Evolutionary conservation across 768 basidiomycete genomes (phyloP).

Genomic region (Rhodotorula babjevae): DNA sequence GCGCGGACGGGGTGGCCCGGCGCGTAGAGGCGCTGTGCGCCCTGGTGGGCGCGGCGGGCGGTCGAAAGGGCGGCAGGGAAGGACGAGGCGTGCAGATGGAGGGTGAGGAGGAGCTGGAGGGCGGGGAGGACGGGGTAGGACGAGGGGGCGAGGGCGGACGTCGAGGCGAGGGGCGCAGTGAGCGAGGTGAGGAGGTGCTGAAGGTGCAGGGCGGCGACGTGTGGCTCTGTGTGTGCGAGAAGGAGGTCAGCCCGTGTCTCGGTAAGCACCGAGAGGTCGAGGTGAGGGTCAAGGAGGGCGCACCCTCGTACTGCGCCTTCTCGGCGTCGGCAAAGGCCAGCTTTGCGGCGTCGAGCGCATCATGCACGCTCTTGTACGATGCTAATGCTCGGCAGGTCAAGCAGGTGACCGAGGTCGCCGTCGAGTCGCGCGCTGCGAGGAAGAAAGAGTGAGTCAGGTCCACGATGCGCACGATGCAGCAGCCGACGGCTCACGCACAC

Average conservation of each 20-base stretch:
- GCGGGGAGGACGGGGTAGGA: conserved; percentile 74
- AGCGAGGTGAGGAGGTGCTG: conserved; percentile 53
- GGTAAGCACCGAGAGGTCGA: too few relatives aligned
- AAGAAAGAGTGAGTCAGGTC: background rate
- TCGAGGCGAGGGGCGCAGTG: conserved; percentile 60
- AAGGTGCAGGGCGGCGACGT: conserved; percentile 50
- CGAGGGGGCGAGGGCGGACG: conserved; percentile 58
- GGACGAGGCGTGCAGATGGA: conserved; percentile 50
- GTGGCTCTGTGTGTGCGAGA: conserved; percentile 52
- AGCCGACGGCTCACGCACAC: background rate
- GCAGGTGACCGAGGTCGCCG: background rate
- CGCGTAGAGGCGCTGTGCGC: conserved; percentile 1
- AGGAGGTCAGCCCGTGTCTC: background rate
- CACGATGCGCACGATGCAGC: background rate
- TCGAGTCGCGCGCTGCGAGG: background rate
- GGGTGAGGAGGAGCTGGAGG: conserved; percentile 59
- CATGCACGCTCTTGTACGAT: conserved; percentile 1
- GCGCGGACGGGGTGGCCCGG: conserved; percentile 28
- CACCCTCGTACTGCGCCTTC: conserved; percentile 17
- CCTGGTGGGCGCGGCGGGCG: background rate
- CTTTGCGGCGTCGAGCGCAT: conserved; percentile 6
- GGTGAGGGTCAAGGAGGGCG: background rate
- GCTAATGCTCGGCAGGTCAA: background rate
- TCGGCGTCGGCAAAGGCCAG: conserved; percentile 2
- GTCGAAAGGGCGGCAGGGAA: conserved; percentile 50